Percentiles rank a stretch among this genome's conserved stretches.
phyloP scores from a whole-genome alignment of 768 basidiomycete genomes.

The Tylopilus cervinicoccineus region DNA sequence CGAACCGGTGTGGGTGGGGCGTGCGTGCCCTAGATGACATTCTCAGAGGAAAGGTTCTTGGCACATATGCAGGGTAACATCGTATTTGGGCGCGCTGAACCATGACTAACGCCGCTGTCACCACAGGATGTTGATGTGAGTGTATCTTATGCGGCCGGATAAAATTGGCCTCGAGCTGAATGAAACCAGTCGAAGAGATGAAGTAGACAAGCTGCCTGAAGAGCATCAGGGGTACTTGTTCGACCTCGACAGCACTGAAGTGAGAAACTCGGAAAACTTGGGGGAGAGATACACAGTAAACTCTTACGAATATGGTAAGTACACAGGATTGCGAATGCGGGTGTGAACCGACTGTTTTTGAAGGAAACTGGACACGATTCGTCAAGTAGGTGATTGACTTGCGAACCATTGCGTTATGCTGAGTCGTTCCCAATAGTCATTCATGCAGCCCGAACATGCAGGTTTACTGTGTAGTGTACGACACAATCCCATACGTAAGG shows the following conservation, averaged over 20 bases:
- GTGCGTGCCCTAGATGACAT: constrained; percentile 45
- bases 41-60: constrained; percentile 54
- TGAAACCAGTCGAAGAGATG: constrained; percentile 39
- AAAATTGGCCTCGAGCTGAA: background rate
- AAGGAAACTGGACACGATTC: constrained; percentile 77
- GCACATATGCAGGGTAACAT: constrained; percentile 64
- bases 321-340: background rate
- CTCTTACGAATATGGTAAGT: constrained; percentile 47
- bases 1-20: constrained; percentile 59
- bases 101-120: constrained; percentile 1
- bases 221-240: constrained; percentile 49
- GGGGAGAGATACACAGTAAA: constrained; percentile 51
- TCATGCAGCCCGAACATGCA: constrained; percentile 60
- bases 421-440: constrained; percentile 43
- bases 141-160: constrained; percentile 3
- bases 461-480: constrained; percentile 58
- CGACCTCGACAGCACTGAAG: constrained; percentile 58
- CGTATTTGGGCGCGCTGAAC: background rate
- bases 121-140: constrained; percentile 45
- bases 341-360: constrained; percentile 3
- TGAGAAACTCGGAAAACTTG: constrained; percentile 31
- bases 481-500: constrained; percentile 53
- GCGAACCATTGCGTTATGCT: background rate
- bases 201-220: constrained; percentile 35
- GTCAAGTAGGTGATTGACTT: constrained; percentile 49